Conservation (phyloP, 2,329 filamentous ascomycete genomes). For the Microcyclospora pomicola region DNA sequence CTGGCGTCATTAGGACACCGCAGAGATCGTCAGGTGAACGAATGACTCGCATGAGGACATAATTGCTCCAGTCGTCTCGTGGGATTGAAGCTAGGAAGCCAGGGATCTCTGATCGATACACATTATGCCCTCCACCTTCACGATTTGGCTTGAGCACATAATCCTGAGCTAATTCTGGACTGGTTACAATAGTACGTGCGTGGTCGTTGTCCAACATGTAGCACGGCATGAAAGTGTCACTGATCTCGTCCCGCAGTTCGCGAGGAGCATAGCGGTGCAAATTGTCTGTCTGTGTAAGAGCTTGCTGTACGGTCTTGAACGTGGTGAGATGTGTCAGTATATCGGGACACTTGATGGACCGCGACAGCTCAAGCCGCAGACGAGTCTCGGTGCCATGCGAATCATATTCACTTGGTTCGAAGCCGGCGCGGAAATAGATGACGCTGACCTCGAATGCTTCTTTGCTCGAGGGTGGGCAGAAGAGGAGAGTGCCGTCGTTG, state of each 20-base stretch:
- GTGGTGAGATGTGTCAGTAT: slow-evolving; percentile 29
- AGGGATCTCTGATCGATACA: slow-evolving; percentile 27
- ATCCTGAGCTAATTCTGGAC: slow-evolving; percentile 11
- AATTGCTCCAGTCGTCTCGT: slow-evolving; percentile 20
- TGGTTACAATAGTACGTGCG: slow-evolving; percentile 12
- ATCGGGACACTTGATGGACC: slow-evolving; percentile 33
- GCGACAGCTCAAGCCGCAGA: slow-evolving; percentile 25
- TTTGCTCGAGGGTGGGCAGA: slow-evolving; percentile 14
- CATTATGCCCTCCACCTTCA: slow-evolving; percentile 32
- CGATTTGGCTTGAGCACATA: slow-evolving; percentile 32
- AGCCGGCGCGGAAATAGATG: slow-evolving; percentile 31
- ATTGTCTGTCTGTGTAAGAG: slow-evolving; percentile 21
- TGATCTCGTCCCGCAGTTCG: slow-evolving; percentile 7
- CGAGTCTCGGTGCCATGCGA: slow-evolving; percentile 18
- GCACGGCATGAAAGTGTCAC: slow-evolving; percentile 26
- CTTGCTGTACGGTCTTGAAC: slow-evolving; percentile 33
- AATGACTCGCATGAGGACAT: slow-evolving; percentile 30
- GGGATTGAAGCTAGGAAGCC: slow-evolving; percentile 19
- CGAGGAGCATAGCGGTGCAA: slow-evolving; percentile 23
- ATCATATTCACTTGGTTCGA: slow-evolving; percentile 28
- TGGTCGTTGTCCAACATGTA: slow-evolving; percentile 23
- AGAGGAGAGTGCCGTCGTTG: slow-evolving; percentile 23
- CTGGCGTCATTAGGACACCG: slow-evolving; percentile 23
- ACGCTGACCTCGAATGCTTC: slow-evolving; percentile 27
- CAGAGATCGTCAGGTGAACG: slow-evolving; percentile 15